Percentiles rank a stretch among this genome's conserved stretches.
These are phyloP conservation scores for Lepraria neglecta DNA, from an alignment of 495 filamentous ascomycete species.

Conservation along the genomic window DNA sequence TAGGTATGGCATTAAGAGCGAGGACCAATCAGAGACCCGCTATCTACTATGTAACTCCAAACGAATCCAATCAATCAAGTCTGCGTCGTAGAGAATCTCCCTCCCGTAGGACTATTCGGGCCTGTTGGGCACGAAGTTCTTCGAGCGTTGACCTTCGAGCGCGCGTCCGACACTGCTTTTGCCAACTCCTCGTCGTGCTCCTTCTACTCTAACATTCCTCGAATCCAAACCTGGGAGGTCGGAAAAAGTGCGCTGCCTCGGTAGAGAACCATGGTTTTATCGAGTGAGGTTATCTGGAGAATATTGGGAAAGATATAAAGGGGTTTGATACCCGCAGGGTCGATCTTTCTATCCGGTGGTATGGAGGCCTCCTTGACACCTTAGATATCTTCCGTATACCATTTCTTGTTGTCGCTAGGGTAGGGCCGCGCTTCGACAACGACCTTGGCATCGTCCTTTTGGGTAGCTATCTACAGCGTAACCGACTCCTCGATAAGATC, in stretches of 20 bases:
- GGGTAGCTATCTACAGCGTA: constrained; percentile 14
- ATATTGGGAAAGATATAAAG: constrained; percentile 19
- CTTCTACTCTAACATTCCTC: constrained; percentile 18
- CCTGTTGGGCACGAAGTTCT: constrained; percentile 11
- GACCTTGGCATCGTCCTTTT: constrained; percentile 21
- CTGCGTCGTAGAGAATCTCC: constrained; percentile 14
- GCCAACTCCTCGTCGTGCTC: constrained; percentile 21
- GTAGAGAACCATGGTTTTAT: constrained; percentile 10
- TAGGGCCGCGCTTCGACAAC: constrained; percentile 13
- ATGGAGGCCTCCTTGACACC: not conserved
- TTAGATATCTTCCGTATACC: constrained; percentile 14
- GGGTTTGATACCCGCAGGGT: not conserved
- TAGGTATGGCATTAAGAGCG: not conserved
- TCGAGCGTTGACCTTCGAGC: constrained; percentile 16
- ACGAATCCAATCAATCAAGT: not conserved
- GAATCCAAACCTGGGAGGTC: constrained; percentile 19
- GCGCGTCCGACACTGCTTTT: constrained; percentile 13
- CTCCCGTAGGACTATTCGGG: constrained; percentile 16
- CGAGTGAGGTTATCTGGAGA: not conserved
- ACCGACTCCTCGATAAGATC: constrained; percentile 14
- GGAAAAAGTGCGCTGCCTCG: constrained; percentile 22
- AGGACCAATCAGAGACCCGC: not conserved
- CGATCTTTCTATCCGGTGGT: not conserved
- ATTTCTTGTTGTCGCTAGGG: constrained; percentile 16
- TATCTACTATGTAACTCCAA: not conserved